Evolutionary conservation across 495 filamentous ascomycete species (phyloP).

Genomic region (Penicillium lagena): DNA sequence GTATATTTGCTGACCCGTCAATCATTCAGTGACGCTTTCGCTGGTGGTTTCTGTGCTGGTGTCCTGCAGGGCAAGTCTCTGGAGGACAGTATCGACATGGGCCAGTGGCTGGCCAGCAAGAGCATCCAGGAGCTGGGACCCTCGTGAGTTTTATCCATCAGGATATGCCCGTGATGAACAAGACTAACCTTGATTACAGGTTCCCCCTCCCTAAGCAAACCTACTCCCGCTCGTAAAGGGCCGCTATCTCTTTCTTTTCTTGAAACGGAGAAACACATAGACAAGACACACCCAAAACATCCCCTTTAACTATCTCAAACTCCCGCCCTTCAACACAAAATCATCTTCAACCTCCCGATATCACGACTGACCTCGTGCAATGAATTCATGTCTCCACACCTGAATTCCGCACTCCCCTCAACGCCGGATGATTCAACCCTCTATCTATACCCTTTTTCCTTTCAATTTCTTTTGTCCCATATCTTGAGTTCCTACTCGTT

Average conservation of each 20-base stretch:
- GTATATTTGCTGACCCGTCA: conserved; percentile 5
- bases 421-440: conserved; percentile 44
- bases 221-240: conserved; percentile 45
- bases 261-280: conserved; percentile 4
- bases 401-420: conserved; percentile 7
- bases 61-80: conserved; percentile 77
- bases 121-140: conserved; percentile 92
- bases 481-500: too few relatives aligned
- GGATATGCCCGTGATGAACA: too few relatives aligned
- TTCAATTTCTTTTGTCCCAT: conserved; percentile 1
- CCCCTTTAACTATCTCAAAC: conserved; percentile 14
- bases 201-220: conserved; percentile 80
- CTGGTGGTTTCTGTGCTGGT: conserved; percentile 86
- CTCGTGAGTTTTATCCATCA: conserved; percentile 57
- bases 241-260: neutral
- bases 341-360: too few relatives aligned
- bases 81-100: conserved; percentile 72
- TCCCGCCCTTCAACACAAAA: too few relatives aligned
- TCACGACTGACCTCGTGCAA: conserved; percentile 6
- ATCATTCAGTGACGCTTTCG: conserved; percentile 77
- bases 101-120: conserved; percentile 88
- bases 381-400: too few relatives aligned
- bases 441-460: conserved; percentile 33
- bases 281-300: conserved; percentile 14
- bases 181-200: conserved; percentile 33